Evolutionary conservation across 2,329 filamentous ascomycete genomes (phyloP).

Genomic region (Ascochyta fabae): DNA sequence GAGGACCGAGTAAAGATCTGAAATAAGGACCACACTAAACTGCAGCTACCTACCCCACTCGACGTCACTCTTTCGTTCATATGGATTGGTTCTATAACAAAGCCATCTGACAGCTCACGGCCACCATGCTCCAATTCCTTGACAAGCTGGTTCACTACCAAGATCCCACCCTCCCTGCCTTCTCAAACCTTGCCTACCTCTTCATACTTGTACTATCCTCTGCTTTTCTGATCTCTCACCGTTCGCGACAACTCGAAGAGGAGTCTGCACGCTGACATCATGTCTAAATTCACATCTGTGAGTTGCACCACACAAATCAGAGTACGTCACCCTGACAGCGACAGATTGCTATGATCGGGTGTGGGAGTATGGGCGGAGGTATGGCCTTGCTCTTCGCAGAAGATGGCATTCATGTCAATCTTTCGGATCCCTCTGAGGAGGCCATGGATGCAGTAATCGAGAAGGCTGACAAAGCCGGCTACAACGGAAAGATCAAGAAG

Average conservation of each 20-base stretch:
- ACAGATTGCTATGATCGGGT: slow-evolving; percentile 64
- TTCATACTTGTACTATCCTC: slow-evolving; percentile 37
- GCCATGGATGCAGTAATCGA: slow-evolving; percentile 55
- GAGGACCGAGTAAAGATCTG: background rate
- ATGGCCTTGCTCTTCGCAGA: slow-evolving; percentile 67
- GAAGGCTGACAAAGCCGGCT: slow-evolving; percentile 50
- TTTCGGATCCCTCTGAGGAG: slow-evolving; percentile 60
- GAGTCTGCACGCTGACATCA: slow-evolving; percentile 18
- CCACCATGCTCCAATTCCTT: slow-evolving; percentile 36
- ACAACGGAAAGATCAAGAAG: slow-evolving; percentile 49
- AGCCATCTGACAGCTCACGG: background rate
- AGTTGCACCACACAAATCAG: slow-evolving; percentile 4
- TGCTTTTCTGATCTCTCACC: slow-evolving; percentile 33
- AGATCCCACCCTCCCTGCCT: slow-evolving; percentile 39
- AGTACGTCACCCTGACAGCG: slow-evolving; percentile 7
- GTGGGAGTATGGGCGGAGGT: slow-evolving; percentile 66
- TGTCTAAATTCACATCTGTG: slow-evolving; percentile 36
- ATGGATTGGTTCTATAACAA: slow-evolving; percentile 2
- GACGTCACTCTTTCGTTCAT: slow-evolving; percentile 19
- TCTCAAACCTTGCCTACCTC: slow-evolving; percentile 39
- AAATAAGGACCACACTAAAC: slow-evolving; percentile 12
- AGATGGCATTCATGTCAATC: slow-evolving; percentile 60
- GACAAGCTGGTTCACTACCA: slow-evolving; percentile 38
- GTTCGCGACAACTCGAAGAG: slow-evolving; percentile 23
- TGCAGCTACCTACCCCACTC: slow-evolving; percentile 12